Conservation (phyloP, 208 protist species). For the Crithidia acanthocephali region DNA sequence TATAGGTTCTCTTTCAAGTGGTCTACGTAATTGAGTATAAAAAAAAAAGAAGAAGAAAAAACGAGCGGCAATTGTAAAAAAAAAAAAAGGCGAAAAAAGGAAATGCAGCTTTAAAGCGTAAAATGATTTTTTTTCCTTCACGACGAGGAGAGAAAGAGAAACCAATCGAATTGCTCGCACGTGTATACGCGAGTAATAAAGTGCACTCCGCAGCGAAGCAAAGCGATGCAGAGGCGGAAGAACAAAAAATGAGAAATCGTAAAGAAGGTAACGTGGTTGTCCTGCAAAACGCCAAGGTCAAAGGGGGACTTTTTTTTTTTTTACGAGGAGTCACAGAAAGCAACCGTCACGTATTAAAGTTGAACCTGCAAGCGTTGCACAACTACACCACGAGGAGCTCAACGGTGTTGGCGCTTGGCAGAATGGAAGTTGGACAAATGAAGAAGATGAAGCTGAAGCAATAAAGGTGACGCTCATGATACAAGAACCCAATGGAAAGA, state of each 20-base stretch:
- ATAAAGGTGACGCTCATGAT: background rate
- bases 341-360: background rate
- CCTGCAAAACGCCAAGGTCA: too few species aligned
- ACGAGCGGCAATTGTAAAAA: background rate
- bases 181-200: too few species aligned
- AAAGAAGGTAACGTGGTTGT: too few species aligned
- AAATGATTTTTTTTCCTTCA: too few species aligned
- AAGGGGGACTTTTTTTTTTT: too few species aligned
- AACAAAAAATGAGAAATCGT: too few species aligned
- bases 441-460: background rate
- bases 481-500: background rate
- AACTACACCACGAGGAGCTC: background rate
- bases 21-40: background rate
- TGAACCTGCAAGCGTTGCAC: background rate
- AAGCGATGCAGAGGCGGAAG: too few species aligned
- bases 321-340: background rate
- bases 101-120: background rate
- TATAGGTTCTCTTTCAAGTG: too few species aligned
- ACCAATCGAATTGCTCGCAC: background rate
- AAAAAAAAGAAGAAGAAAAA: background rate
- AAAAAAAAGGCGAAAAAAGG: background rate
- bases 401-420: background rate
- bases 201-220: too few species aligned
- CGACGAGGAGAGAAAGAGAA: background rate
- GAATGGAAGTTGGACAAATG: background rate